A percentile compares a stretch with the other conserved stretches of the same genome.
These are phyloP conservation scores for Fusarium redolens DNA, from an alignment of 2,329 filamentous ascomycete species.

Conservation along the genomic window DNA sequence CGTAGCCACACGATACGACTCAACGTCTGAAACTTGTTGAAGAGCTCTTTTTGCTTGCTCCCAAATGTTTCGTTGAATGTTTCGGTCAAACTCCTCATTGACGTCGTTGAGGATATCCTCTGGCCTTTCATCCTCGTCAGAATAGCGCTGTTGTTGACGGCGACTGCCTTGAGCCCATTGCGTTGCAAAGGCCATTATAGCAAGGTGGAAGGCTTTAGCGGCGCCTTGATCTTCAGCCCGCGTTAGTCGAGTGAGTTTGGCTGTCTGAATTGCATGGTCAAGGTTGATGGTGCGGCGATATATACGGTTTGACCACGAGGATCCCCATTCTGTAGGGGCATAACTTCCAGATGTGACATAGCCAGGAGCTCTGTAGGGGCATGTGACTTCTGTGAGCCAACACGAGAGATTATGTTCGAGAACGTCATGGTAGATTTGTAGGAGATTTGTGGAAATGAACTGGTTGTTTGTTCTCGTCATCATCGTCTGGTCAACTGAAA, in stretches of 20 bases:
- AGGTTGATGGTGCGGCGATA: constrained; percentile 42
- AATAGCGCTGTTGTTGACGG: constrained; percentile 38
- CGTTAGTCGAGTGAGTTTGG: constrained; percentile 35
- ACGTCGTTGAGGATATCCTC: constrained; percentile 37
- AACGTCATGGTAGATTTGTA: constrained; percentile 43
- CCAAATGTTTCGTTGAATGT: constrained; percentile 51
- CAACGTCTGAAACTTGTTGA: constrained; percentile 49
- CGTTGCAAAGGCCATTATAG: constrained; percentile 44
- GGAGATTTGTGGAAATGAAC: constrained; percentile 38
- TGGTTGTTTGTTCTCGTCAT: constrained; percentile 41
- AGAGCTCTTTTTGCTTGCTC: constrained; percentile 50
- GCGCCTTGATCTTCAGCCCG: constrained; percentile 34
- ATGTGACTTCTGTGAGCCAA: constrained; percentile 42
- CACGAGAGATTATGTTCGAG: constrained; percentile 43
- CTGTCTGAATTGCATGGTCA: constrained; percentile 34
- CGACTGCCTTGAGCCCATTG: constrained; percentile 45
- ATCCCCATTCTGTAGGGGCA: constrained; percentile 38
- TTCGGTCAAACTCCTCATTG: constrained; percentile 52
- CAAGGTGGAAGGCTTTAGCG: constrained; percentile 33
- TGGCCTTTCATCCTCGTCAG: constrained; percentile 18
- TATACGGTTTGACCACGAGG: constrained; percentile 42
- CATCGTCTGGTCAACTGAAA: constrained; percentile 40
- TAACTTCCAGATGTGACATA: constrained; percentile 2
- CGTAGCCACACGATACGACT: constrained; percentile 53
- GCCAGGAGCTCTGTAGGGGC: constrained; percentile 37